Base-by-base conservation (phyloP, 306 rosid genomes). In the Citrullus amarus region DNA sequence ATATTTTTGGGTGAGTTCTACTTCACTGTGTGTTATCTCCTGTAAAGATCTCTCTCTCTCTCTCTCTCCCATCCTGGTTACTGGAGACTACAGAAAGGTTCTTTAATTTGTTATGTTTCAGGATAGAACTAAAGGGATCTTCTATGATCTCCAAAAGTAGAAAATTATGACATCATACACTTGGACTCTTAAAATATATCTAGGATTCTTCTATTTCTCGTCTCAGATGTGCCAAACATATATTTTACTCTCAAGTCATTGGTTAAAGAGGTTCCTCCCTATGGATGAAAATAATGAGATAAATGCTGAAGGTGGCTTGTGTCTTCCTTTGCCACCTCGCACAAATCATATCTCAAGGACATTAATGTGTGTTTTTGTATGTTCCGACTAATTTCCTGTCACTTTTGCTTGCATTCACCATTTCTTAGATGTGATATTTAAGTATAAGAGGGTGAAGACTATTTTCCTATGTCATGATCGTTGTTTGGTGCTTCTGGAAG, bases 1-100 rank as follows among this genome's bases (percentile, higher is more conserved):
- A 95, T 89, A 91, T 95, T 84, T 95, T 91, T 79, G 86, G 82
- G 99, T 92, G 46, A 76, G 90, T 82, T 80, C 61, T 39, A 18
- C 43, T 77, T 55, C 39, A 18, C 61, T 63, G 11, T 71, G 11
- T 71, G 54, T 67, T 80, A 79, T 55, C 39, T 57, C 56, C 34
- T 50, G 9, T 75, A 43, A 54, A 56, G n/a, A 18, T 20, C 2
- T 56, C 22, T 63, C 25, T 63, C 70, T 63, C 25, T 63, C 70
- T 15, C 25, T n/a, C 28, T 39, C 39, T 25, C 59, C 25, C 15
- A 48, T 13, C 39, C 58, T 48, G 13, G 20, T 22, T 16, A 56
- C 56, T 22, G 15, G 36, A 20, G 34, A 34, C 22, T 1, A 2
- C 12, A 75, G 22, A 17, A 39, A 75, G 30, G 46, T 18, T 51